These are phyloP conservation scores for Mortierella sp. DNA, from an alignment of 371 early-diverging fungal genomes.

Conservation along the genomic window DNA sequence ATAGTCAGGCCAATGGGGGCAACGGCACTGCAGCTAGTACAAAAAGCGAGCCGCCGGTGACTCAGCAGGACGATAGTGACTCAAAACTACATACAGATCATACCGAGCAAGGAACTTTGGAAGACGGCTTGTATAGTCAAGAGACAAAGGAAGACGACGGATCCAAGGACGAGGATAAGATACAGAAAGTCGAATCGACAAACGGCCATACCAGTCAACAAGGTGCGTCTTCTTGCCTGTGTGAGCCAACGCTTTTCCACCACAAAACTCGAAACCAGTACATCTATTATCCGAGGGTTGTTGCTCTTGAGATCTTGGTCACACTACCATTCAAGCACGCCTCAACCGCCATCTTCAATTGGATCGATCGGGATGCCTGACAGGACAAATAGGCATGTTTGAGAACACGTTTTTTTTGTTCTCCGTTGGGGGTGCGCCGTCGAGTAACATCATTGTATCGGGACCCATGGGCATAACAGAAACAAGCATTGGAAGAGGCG, in stretches of 20 bases:
- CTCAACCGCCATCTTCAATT: not conserved
- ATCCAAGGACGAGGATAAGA: not conserved
- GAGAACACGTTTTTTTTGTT: not conserved
- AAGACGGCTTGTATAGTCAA: not conserved
- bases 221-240: constrained; percentile 2
- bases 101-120: not conserved
- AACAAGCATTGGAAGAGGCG: not conserved
- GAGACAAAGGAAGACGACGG: not conserved
- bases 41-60: not conserved
- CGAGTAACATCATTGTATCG: not conserved
- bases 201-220: not conserved
- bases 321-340: not conserved
- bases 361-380: not conserved
- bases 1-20: not conserved
- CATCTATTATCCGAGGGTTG: not conserved
- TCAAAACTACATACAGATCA: not conserved
- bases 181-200: not conserved
- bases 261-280: not conserved
- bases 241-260: not conserved
- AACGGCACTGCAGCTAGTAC: not conserved
- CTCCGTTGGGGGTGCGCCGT: not conserved
- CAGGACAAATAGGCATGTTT: not conserved
- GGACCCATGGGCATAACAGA: not conserved
- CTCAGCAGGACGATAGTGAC: not conserved
- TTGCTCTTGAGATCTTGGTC: not conserved